These are phyloP conservation scores for Paraphoma sp. DNA, from an alignment of 2,329 filamentous ascomycete genomes.

Conservation along the genomic window DNA sequence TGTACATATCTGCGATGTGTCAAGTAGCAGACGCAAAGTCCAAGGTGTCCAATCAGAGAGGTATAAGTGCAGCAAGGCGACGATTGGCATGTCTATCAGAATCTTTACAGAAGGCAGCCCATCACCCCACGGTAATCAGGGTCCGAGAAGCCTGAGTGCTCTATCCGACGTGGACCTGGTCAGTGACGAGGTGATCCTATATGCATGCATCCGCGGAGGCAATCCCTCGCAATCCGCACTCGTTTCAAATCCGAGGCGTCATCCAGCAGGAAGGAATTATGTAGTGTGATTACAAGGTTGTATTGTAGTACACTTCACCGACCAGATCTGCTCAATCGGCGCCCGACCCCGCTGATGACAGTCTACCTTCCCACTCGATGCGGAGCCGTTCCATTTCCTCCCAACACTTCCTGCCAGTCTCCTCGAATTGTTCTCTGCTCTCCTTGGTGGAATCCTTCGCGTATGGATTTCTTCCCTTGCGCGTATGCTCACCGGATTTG, in stretches of 20 bases:
- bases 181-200: neutral
- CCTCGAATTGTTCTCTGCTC: slow-evolving; percentile 67
- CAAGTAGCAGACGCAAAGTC: too few species aligned
- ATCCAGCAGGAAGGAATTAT: neutral
- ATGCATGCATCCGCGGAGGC: too few species aligned
- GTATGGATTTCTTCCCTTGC: slow-evolving; percentile 64
- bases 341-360: slow-evolving; percentile 48
- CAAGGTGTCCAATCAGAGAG: too few species aligned
- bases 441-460: slow-evolving; percentile 67
- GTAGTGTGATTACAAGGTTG: neutral
- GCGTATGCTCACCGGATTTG: slow-evolving; percentile 57
- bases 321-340: slow-evolving; percentile 17
- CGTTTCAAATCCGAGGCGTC: too few species aligned
- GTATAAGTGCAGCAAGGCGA: too few species aligned
- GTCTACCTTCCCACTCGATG: slow-evolving; percentile 62
- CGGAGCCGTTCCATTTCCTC: slow-evolving; percentile 75
- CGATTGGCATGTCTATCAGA: too few species aligned
- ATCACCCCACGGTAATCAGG: too few species aligned
- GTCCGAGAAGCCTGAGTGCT: neutral
- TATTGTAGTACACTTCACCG: neutral
- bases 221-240: too few species aligned
- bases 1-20: too few species aligned
- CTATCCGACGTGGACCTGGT: neutral
- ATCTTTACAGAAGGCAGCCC: too few species aligned
- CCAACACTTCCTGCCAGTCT: slow-evolving; percentile 69